Evolutionary conservation across 805 yeast genomes (phyloP).

Genomic region (Sugiyamaella floridensis): DNA sequence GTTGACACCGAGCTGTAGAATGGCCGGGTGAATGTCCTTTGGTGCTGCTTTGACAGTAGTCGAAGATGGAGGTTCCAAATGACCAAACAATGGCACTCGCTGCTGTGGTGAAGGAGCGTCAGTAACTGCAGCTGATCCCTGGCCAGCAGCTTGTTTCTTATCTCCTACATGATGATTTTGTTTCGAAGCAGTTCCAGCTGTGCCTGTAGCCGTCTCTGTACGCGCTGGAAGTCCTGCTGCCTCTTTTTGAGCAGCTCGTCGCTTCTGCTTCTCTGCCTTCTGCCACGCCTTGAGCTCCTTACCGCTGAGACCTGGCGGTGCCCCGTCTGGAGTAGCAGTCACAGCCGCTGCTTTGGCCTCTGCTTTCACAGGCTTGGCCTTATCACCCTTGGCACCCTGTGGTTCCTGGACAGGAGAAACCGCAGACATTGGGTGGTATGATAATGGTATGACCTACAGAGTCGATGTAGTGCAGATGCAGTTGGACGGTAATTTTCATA

Average conservation of each 20-base stretch:
- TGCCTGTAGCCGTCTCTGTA: constrained; percentile 30
- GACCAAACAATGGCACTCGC: constrained; percentile 32
- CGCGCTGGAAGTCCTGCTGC: constrained; percentile 39
- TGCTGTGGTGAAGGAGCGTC: not conserved
- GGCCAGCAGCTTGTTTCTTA: not conserved
- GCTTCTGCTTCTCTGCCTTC: constrained; percentile 85
- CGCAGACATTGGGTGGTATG: not conserved
- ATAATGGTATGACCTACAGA: not conserved
- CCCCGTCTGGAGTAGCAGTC: not conserved
- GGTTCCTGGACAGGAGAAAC: not conserved
- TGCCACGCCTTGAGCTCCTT: constrained; percentile 83
- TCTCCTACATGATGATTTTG: not conserved
- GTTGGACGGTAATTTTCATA: not conserved
- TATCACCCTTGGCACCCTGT: not conserved
- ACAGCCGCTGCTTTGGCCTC: not conserved
- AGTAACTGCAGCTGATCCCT: not conserved
- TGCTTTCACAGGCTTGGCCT: not conserved
- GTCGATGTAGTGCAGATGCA: not conserved
- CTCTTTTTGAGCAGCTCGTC: constrained; percentile 81
- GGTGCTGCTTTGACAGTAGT: constrained; percentile 32
- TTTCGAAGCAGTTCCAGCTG: not conserved
- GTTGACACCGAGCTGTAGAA: constrained; percentile 69
- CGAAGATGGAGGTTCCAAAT: constrained; percentile 27
- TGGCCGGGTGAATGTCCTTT: constrained; percentile 80
- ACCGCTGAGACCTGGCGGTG: constrained; percentile 36